phyloP scores from a whole-genome alignment of 164 flowering plant species.

The Piper longum region DNA sequence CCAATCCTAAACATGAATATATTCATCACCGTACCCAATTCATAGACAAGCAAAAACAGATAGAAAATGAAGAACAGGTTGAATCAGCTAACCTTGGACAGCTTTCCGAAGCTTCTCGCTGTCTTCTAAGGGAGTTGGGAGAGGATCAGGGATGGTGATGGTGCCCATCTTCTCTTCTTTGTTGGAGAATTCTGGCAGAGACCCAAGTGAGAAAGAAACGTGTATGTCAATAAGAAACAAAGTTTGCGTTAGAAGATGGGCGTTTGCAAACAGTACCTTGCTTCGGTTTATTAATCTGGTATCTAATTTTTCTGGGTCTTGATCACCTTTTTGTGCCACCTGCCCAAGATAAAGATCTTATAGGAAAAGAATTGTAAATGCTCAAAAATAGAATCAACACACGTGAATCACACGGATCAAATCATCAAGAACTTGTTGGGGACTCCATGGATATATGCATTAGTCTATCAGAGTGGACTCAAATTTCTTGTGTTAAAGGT shows the following conservation, averaged over 20 bases:
- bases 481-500: too few relatives aligned
- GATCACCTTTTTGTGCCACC: too few relatives aligned
- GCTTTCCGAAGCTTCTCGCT: conserved; percentile 39
- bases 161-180: conserved; percentile 31
- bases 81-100: conserved; percentile 30
- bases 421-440: too few relatives aligned
- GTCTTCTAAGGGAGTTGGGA: conserved; percentile 58
- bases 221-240: background rate
- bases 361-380: too few relatives aligned
- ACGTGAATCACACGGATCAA: too few relatives aligned
- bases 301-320: too few relatives aligned
- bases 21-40: background rate
- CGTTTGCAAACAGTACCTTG: too few relatives aligned
- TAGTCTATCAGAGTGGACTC: too few relatives aligned
- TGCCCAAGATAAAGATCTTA: too few relatives aligned
- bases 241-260: background rate
- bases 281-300: too few relatives aligned
- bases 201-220: background rate
- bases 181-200: background rate
- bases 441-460: too few relatives aligned
- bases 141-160: conserved; percentile 43
- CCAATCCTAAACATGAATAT: conserved; percentile 30
- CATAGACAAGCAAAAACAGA: background rate
- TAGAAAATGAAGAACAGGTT: conserved; percentile 1
- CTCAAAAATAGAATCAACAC: too few relatives aligned